These are phyloP conservation scores for Chaetothyriales sp. DNA, from an alignment of 2,329 filamentous ascomycete genomes.

Conservation along the genomic window DNA sequence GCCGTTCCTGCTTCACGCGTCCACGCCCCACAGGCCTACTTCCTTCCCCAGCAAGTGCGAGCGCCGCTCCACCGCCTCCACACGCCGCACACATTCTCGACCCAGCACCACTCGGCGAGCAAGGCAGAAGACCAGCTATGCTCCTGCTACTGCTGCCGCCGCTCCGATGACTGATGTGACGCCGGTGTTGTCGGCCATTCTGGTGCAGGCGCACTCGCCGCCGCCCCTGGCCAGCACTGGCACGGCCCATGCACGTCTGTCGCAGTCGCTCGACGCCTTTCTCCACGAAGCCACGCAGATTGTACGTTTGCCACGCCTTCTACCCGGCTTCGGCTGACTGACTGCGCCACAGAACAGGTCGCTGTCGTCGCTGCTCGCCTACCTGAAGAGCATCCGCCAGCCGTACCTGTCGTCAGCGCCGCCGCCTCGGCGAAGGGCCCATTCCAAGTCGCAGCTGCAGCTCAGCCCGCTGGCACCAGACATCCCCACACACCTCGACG, in stretches of 20 bases:
- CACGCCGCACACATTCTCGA: not conserved
- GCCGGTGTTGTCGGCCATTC: constrained; percentile 9
- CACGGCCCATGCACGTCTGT: constrained; percentile 1
- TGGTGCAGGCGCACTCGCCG: constrained; percentile 13
- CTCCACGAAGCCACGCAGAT: constrained; percentile 89
- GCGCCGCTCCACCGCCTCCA: not conserved
- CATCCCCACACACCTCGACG: constrained; percentile 50
- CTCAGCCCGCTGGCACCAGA: constrained; percentile 19
- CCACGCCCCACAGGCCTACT: too few relatives aligned
- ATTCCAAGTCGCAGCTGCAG: constrained; percentile 25
- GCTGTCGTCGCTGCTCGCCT: constrained; percentile 63
- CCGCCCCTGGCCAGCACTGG: constrained; percentile 2
- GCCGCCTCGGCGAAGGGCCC: constrained; percentile 27
- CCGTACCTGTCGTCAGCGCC: constrained; percentile 72
- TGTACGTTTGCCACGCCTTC: constrained; percentile 37
- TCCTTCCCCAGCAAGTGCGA: too few relatives aligned
- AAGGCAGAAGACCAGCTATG: not conserved
- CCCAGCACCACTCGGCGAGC: not conserved
- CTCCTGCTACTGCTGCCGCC: not conserved
- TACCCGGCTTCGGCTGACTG: constrained; percentile 16
- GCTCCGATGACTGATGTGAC: constrained; percentile 6
- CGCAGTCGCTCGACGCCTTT: constrained; percentile 58
- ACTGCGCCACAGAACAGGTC: constrained; percentile 55
- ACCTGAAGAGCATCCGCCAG: constrained; percentile 72
- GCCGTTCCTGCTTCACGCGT: too few relatives aligned